Conservation (phyloP, 208 protist genomes). For the Acanthamoeba royreba region DNA sequence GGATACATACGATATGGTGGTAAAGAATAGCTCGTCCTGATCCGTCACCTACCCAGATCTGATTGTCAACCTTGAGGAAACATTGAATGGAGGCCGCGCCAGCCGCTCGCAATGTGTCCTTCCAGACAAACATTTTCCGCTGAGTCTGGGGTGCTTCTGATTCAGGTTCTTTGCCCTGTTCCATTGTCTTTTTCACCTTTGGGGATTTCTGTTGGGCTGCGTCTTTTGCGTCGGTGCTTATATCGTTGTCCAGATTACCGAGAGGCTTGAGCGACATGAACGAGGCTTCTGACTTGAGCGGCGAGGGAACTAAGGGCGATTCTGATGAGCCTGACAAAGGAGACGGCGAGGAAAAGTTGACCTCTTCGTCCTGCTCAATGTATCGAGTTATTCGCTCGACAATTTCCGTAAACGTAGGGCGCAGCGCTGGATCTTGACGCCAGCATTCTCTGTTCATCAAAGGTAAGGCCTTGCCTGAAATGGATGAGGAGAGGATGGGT, state of each 20-base stretch:
- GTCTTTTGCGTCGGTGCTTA: background rate
- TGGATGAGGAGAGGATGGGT: background rate
- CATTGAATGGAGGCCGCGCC: background rate
- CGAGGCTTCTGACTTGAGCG: background rate
- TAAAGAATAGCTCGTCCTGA: background rate
- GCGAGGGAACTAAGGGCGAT: background rate
- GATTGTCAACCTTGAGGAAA: background rate
- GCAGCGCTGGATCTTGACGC: background rate
- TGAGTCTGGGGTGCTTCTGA: too few relatives aligned
- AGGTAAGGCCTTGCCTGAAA: too few relatives aligned
- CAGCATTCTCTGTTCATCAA: background rate
- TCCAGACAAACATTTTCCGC: background rate
- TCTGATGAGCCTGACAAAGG: background rate
- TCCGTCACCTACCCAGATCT: background rate
- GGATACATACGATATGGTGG: background rate
- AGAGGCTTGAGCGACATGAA: background rate
- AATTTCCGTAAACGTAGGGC: conserved; percentile 8
- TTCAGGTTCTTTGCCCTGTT: background rate
- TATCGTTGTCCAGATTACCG: background rate
- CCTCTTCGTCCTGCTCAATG: background rate
- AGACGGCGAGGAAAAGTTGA: too few relatives aligned
- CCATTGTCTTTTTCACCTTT: background rate
- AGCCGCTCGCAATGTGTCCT: background rate
- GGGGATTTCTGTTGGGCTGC: too few relatives aligned
- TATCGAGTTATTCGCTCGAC: background rate